Conservation (phyloP, 1,284 basidiomycete genomes). For the Omphalotus olearius region DNA sequence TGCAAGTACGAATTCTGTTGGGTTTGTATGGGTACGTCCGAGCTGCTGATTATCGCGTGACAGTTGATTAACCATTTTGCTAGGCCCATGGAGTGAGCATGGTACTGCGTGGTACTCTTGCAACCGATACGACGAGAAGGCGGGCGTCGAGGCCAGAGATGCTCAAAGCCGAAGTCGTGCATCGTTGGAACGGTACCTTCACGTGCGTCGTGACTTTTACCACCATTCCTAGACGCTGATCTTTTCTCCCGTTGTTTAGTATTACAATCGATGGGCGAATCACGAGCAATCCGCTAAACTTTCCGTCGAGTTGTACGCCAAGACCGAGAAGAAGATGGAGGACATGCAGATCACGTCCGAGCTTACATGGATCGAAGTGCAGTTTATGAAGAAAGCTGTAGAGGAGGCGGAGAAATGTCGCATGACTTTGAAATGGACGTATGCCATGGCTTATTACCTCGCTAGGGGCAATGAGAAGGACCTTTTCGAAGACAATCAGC, state of each 20-base stretch:
- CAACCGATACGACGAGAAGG: slow-evolving; percentile 95
- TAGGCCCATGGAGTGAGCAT: slow-evolving; percentile 96
- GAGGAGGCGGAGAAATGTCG: slow-evolving; percentile 89
- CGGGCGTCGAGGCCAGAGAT: slow-evolving; percentile 84
- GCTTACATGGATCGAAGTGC: slow-evolving; percentile 97
- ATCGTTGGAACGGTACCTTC: slow-evolving; percentile 93
- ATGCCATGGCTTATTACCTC: slow-evolving; percentile 98
- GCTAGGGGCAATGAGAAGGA: slow-evolving; percentile 90
- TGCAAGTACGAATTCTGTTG: slow-evolving; percentile 90
- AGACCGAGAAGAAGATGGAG: slow-evolving; percentile 99
- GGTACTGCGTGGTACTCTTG: slow-evolving; percentile 98
- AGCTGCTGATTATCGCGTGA: background rate
- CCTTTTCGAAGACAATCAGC: slow-evolving; percentile 96
- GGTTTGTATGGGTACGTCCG: slow-evolving; percentile 68
- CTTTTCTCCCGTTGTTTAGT: slow-evolving; percentile 44
- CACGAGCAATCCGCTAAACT: slow-evolving; percentile 98
- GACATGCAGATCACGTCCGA: slow-evolving; percentile 93
- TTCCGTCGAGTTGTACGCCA: slow-evolving; percentile 86
- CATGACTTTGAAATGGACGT: slow-evolving; percentile 98
- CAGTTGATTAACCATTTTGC: slow-evolving; percentile 20
- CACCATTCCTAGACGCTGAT: slow-evolving; percentile 4
- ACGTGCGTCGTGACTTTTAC: slow-evolving; percentile 51
- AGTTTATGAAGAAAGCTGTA: slow-evolving; percentile 97
- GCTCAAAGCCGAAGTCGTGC: slow-evolving; percentile 85
- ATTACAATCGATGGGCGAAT: slow-evolving; percentile 98